phyloP scores from a whole-genome alignment of 345 rosid species.

The Citrus inodora region DNA sequence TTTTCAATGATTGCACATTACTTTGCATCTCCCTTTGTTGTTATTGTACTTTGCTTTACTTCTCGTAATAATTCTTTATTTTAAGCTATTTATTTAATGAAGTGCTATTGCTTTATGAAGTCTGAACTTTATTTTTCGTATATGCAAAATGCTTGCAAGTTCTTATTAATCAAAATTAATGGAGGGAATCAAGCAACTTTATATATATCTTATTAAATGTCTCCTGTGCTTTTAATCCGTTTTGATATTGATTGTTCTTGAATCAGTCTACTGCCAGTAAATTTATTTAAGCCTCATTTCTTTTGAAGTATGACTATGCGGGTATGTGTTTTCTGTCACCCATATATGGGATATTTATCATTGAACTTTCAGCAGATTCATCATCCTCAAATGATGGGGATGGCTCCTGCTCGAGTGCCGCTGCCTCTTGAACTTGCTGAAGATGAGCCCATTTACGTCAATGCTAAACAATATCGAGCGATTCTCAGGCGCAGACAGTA shows the following conservation, averaged over 20 bases:
- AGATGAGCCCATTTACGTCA: constrained; percentile 67
- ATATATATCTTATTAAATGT: not conserved
- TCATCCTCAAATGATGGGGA: constrained; percentile 50
- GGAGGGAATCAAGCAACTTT: not conserved
- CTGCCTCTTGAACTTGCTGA: constrained; percentile 51
- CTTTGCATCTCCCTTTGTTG: constrained; percentile 36
- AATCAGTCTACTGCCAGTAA: constrained; percentile 2
- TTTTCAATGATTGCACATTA: constrained; percentile 3
- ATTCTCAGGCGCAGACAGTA: constrained; percentile 76
- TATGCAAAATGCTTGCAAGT: constrained; percentile 22
- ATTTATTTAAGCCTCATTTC: constrained; percentile 10
- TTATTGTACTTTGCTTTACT: constrained; percentile 24
- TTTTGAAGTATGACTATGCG: not conserved
- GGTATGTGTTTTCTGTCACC: constrained; percentile 16
- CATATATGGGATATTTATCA: constrained; percentile 19
- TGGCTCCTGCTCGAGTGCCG: constrained; percentile 55
- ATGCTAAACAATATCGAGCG: constrained; percentile 80
- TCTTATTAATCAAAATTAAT: not conserved
- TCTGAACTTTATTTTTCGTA: constrained; percentile 15
- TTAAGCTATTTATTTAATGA: constrained; percentile 8
- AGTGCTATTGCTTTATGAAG: constrained; percentile 15
- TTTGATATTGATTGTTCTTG: constrained; percentile 6
- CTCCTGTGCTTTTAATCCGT: constrained; percentile 12
- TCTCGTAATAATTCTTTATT: constrained; percentile 15
- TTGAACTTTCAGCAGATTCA: constrained; percentile 42